phyloP scores from a whole-genome alignment of 1,139 yeast genomes.

The Lodderomyces orthopsilosis region DNA sequence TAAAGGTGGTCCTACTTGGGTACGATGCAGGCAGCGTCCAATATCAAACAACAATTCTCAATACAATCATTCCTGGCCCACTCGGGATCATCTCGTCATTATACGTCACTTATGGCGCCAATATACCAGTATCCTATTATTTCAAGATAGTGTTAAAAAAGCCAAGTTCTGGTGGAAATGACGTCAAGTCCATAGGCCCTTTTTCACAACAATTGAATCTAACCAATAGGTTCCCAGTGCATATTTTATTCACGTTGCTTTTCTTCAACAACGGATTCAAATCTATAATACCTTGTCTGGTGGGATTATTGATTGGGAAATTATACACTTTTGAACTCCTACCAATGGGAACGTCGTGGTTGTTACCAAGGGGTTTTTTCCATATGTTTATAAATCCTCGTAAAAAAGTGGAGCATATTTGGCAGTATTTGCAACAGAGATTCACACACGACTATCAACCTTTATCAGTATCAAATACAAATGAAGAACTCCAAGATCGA shows the following conservation, averaged over 20 bases:
- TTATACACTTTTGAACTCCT: constrained; percentile 52
- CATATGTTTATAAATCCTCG: constrained; percentile 26
- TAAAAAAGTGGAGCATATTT: constrained; percentile 10
- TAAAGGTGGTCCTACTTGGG: constrained; percentile 16
- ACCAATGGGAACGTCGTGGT: constrained; percentile 58
- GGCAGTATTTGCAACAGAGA: constrained; percentile 9
- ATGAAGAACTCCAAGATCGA: constrained; percentile 9
- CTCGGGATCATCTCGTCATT: constrained; percentile 59
- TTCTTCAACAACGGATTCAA: constrained; percentile 52
- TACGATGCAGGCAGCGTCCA: constrained; percentile 11
- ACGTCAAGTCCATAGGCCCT: background rate
- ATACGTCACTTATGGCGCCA: constrained; percentile 52
- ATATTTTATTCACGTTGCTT: constrained; percentile 50
- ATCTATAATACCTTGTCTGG: constrained; percentile 48
- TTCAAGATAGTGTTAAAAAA: constrained; percentile 46
- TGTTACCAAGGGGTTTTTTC: constrained; percentile 36
- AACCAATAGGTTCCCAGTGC: constrained; percentile 59
- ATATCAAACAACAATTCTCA: constrained; percentile 32
- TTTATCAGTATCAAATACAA: constrained; percentile 6
- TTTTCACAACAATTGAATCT: constrained; percentile 31
- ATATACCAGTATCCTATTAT: constrained; percentile 60
- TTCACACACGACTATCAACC: constrained; percentile 14
- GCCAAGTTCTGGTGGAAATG: constrained; percentile 16
- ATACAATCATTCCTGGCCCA: constrained; percentile 56
- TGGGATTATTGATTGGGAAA: constrained; percentile 63